phyloP scores from a whole-genome alignment of 306 rosid species.

The Rubus parviflorus region DNA sequence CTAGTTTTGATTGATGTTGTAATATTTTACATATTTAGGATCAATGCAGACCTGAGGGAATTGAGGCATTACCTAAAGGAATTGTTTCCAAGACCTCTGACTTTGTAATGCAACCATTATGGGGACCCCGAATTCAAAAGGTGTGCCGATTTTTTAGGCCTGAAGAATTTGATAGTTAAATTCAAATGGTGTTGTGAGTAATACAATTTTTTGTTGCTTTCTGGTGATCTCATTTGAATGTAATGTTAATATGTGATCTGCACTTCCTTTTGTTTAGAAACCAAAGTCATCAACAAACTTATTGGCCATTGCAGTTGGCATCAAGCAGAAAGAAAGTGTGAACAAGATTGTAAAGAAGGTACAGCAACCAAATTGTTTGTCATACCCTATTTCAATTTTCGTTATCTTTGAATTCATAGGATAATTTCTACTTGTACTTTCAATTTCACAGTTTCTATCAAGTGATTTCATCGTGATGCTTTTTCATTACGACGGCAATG shows the following conservation, averaged over 20 bases:
- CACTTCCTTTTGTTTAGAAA: constrained; percentile 29
- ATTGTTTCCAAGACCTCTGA: constrained; percentile 40
- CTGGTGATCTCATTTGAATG: neutral
- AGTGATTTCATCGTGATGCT: constrained; percentile 45
- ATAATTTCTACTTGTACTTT: constrained; percentile 5
- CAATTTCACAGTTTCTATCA: constrained; percentile 36
- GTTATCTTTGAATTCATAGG: constrained; percentile 16
- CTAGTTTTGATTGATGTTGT: neutral
- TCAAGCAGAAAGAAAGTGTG: constrained; percentile 64
- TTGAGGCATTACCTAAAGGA: constrained; percentile 40
- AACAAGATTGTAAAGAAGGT: constrained; percentile 70
- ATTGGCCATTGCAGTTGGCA: constrained; percentile 77
- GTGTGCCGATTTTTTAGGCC: neutral
- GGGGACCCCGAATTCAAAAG: constrained; percentile 30
- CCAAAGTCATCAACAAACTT: constrained; percentile 49
- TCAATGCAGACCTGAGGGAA: constrained; percentile 25
- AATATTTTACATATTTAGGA: constrained; percentile 8
- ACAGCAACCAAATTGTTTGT: neutral
- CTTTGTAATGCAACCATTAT: constrained; percentile 40
- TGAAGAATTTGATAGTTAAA: neutral
- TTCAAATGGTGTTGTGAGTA: neutral
- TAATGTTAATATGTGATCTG: neutral
- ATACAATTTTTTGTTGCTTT: neutral
- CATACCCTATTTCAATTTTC: neutral
- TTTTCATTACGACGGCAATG: constrained; percentile 57